These are phyloP conservation scores for Teratosphaeria zuluensis DNA, from an alignment of 2,329 filamentous ascomycete genomes.

Conservation along the genomic window DNA sequence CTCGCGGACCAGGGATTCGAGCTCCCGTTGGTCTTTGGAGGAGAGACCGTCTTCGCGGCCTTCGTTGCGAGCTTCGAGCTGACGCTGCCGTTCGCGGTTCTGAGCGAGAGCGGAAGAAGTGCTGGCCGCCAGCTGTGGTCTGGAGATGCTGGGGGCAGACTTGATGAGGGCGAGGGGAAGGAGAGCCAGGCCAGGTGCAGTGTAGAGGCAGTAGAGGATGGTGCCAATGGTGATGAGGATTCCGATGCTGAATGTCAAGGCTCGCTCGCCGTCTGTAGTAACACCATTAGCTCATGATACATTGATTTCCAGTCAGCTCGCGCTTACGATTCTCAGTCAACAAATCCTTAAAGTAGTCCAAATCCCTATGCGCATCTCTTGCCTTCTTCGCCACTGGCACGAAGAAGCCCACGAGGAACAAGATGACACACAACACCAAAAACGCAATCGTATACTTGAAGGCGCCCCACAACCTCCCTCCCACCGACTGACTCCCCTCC, in stretches of 20 bases:
- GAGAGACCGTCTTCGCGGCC: slow-evolving; percentile 67
- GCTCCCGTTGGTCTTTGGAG: slow-evolving; percentile 75
- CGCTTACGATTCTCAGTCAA: slow-evolving; percentile 66
- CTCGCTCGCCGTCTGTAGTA: slow-evolving; percentile 67
- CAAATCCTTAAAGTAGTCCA: slow-evolving; percentile 85
- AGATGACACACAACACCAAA: slow-evolving; percentile 63
- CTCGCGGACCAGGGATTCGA: slow-evolving; percentile 78
- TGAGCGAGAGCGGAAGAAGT: slow-evolving; percentile 72
- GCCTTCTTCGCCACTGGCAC: slow-evolving; percentile 66
- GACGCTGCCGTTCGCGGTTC: slow-evolving; percentile 84
- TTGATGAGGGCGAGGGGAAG: slow-evolving; percentile 88
- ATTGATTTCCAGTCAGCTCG: not conserved
- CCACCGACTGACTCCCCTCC: slow-evolving; percentile 62
- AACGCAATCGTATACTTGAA: slow-evolving; percentile 87
- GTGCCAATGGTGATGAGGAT: slow-evolving; percentile 82
- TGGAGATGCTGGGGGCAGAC: slow-evolving; percentile 76
- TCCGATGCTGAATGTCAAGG: slow-evolving; percentile 79
- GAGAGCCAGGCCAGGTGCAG: slow-evolving; percentile 76
- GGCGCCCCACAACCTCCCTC: slow-evolving; percentile 67
- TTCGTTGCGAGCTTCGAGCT: slow-evolving; percentile 75
- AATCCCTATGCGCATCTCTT: slow-evolving; percentile 57
- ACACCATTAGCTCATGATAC: not conserved
- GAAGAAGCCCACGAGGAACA: slow-evolving; percentile 92
- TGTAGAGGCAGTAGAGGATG: slow-evolving; percentile 79
- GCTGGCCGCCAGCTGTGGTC: slow-evolving; percentile 64